Evolutionary conservation across 495 filamentous ascomycete species (phyloP), one percentile per base, ranked within the genome.

Genomic region (Aspergillus hancockii): DNA sequence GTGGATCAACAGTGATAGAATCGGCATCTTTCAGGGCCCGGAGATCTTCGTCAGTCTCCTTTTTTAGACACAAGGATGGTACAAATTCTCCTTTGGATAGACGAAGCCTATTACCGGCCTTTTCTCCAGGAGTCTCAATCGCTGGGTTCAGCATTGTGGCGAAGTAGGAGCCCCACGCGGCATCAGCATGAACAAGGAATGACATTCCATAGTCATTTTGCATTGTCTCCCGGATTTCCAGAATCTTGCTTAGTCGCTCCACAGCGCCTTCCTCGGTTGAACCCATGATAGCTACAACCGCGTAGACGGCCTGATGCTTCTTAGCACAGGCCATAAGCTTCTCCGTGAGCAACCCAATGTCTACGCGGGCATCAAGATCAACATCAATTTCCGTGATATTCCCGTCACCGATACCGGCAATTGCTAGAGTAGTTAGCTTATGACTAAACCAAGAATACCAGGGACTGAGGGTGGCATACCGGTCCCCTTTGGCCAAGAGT

Each of bases 141-240:
- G n/a, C n/a, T n/a, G n/a, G n/a, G n/a, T n/a, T n/a, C n/a, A 79
- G 55, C 75, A 79, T 77, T 0, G 74, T 68, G 55, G 66, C 63
- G 59, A 83, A 81, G 56, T 82, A 83, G 8, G 79, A 79, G 21
- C 79, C 78, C 80, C 79, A 82, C 0, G 78, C 79, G 6, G 76
- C 76, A 61, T 81, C 79, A 5, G 64, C 70, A 57, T 81, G 79
- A 1, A 81, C 64, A 14, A 55, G 62, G 52, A 69, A 80, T 64
- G 75, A 79, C 9, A 79, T 55, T 0, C 78, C 79, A n/a, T n/a
- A n/a, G 22, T 67, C 51, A 12, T 58, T 62, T 57, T 77, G 70
- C 47, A 77, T 71, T 38, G 68, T 55, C 22, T 68, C 50, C n/a
- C 79, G 75, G 8, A 79, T 59, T 1, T 67, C 45, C 8, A 81